phyloP scores from a whole-genome alignment of 2,329 filamentous ascomycete species.

The Pseudofabraea citricarpa region DNA sequence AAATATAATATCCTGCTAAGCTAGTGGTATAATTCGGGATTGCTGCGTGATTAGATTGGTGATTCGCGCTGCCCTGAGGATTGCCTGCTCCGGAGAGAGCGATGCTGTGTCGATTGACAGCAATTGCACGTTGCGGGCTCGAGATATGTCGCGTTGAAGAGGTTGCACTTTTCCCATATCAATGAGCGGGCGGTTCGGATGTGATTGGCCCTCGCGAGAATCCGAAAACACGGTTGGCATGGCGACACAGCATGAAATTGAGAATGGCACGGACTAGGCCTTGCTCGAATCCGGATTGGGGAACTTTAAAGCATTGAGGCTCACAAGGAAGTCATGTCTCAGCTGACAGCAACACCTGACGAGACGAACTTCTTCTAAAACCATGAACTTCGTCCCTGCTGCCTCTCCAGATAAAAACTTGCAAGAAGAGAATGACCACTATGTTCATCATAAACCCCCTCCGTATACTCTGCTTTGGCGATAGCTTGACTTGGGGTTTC shows the following conservation, averaged over 20 bases:
- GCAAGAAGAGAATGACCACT: too few relatives aligned
- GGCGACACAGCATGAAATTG: neutral
- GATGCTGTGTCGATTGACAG: conserved; percentile 7
- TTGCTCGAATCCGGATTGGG: neutral
- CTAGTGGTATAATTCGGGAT: conserved; percentile 7
- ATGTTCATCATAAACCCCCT: conserved; percentile 18
- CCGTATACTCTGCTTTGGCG: conserved; percentile 25
- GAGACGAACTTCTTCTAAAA: too few relatives aligned
- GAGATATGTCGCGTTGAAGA: conserved; percentile 19
- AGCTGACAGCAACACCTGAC: too few relatives aligned
- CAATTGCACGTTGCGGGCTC: conserved; percentile 20
- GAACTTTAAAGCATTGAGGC: neutral
- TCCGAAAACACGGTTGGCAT: neutral
- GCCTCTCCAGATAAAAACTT: too few relatives aligned
- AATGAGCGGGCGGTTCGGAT: neutral
- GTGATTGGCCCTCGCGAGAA: too few relatives aligned
- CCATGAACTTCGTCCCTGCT: too few relatives aligned
- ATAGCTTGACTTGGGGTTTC: conserved; percentile 49
- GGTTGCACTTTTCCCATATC: neutral
- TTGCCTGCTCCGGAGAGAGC: too few relatives aligned
- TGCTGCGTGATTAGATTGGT: too few relatives aligned
- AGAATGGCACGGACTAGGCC: neutral
- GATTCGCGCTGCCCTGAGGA: too few relatives aligned
- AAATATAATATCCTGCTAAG: conserved; percentile 10
- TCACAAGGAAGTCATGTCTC: too few relatives aligned